These are phyloP conservation scores for Phytophthora foliorum DNA, from an alignment of 352 stramenopile species.

Conservation along the genomic window DNA sequence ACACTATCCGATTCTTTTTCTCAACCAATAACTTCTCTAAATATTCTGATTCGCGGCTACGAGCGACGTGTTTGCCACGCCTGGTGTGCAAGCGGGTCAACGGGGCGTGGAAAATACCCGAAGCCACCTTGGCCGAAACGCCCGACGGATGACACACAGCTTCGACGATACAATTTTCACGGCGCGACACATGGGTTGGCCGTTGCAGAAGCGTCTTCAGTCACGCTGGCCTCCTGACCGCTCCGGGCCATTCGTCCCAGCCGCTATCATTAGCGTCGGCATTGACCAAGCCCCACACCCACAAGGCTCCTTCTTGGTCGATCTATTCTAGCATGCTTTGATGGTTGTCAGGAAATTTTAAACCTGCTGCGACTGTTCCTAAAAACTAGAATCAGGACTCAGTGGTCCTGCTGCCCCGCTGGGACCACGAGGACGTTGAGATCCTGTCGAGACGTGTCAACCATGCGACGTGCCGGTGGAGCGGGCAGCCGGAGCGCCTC, in stretches of 20 bases:
- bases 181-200: slow-evolving; percentile 9
- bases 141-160: too few species aligned
- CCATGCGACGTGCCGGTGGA: slow-evolving; percentile 3
- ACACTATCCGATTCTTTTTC: slow-evolving; percentile 25
- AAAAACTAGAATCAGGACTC: slow-evolving; percentile 1
- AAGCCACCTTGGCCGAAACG: slow-evolving; percentile 17
- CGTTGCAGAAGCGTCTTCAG: slow-evolving; percentile 26
- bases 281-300: background rate
- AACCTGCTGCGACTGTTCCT: background rate
- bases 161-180: slow-evolving; percentile 16
- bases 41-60: slow-evolving; percentile 23
- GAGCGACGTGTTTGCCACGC: slow-evolving; percentile 10
- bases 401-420: background rate
- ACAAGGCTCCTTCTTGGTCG: slow-evolving; percentile 19
- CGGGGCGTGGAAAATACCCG: background rate
- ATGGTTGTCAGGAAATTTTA: slow-evolving; percentile 20
- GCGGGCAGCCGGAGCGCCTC: slow-evolving; percentile 4
- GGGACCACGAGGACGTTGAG: slow-evolving; percentile 2
- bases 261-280: slow-evolving; percentile 24
- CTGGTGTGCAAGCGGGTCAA: slow-evolving; percentile 22
- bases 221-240: background rate
- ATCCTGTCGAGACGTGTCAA: background rate
- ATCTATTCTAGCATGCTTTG: slow-evolving; percentile 12
- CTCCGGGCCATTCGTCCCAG: slow-evolving; percentile 16
- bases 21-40: slow-evolving; percentile 21